Evolutionary conservation across 2,329 filamentous ascomycete species (phyloP).

Genomic region (Drechslerella stenobrocha): DNA sequence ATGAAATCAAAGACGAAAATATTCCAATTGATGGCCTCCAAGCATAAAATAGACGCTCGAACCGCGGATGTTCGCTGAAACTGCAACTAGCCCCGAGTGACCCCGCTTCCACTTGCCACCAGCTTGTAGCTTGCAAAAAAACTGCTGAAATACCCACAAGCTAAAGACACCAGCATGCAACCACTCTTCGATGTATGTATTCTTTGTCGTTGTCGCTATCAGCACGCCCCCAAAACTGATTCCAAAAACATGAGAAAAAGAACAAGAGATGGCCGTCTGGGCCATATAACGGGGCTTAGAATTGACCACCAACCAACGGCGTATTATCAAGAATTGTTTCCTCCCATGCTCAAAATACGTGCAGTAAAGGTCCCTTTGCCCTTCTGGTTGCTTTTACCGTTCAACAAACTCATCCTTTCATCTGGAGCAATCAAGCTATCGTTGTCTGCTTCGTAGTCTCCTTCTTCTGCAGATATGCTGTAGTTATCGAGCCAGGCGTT

Average conservation of each 20-base stretch:
- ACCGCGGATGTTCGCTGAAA: not conserved
- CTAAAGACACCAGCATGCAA: no score
- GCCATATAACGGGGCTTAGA: no score
- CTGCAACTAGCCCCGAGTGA: not conserved
- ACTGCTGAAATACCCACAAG: no score
- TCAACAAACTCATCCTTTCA: conserved; percentile 28
- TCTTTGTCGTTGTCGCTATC: no score
- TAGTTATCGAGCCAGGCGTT: conserved; percentile 36
- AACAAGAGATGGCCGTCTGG: no score
- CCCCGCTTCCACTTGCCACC: not conserved
- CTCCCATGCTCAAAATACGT: conserved; percentile 7
- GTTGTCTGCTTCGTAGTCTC: conserved; percentile 22
- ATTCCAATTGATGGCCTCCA: not conserved
- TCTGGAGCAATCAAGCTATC: conserved; percentile 42
- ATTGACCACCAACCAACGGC: no score
- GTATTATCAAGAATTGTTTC: no score
- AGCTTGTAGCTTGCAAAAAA: not conserved
- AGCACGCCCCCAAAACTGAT: no score
- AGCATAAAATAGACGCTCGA: not conserved
- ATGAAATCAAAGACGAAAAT: not conserved
- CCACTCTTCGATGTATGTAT: no score
- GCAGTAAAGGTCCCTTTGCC: conserved; percentile 18
- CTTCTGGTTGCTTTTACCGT: conserved; percentile 6
- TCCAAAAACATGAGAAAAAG: no score
- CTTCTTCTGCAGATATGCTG: conserved; percentile 34